Conservation (phyloP, 129 eudicot species). For the Oenanthe sinensis region DNA sequence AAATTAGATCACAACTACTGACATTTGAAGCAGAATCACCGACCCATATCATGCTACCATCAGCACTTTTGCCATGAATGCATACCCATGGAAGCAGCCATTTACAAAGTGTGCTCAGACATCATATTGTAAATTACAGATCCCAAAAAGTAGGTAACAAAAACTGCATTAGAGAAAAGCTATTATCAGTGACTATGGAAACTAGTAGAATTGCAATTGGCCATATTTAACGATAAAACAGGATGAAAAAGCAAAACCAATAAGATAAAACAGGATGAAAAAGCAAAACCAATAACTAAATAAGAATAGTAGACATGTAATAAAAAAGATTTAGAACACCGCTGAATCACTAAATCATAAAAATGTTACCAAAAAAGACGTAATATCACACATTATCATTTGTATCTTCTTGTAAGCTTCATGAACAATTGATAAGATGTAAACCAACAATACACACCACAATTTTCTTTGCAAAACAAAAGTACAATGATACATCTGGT, state of each 20-base stretch:
- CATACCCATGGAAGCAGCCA: slow-evolving; percentile 25
- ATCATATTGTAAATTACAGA: neutral
- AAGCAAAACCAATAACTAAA: neutral
- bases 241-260: neutral
- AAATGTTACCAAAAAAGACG: neutral
- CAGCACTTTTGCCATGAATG: slow-evolving; percentile 19
- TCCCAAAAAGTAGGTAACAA: slow-evolving; percentile 13
- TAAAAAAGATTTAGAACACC: neutral
- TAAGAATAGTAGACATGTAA: neutral
- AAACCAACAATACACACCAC: neutral
- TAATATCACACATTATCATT: neutral
- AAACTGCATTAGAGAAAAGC: slow-evolving; percentile 12
- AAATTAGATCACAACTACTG: neutral
- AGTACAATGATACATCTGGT: neutral
- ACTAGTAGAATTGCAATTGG: neutral
- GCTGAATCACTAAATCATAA: neutral
- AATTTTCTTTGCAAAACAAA: neutral
- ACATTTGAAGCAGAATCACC: neutral
- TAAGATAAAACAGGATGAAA: neutral
- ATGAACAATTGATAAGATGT: neutral
- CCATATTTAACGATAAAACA: neutral
- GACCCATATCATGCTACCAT: slow-evolving; percentile 17
- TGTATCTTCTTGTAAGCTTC: neutral
- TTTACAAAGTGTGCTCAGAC: slow-evolving; percentile 29
- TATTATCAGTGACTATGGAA: slow-evolving; percentile 9